Evolutionary conservation across 2,329 filamentous ascomycete genomes (phyloP).

Genomic region (Sarocladiaceae sp.): DNA sequence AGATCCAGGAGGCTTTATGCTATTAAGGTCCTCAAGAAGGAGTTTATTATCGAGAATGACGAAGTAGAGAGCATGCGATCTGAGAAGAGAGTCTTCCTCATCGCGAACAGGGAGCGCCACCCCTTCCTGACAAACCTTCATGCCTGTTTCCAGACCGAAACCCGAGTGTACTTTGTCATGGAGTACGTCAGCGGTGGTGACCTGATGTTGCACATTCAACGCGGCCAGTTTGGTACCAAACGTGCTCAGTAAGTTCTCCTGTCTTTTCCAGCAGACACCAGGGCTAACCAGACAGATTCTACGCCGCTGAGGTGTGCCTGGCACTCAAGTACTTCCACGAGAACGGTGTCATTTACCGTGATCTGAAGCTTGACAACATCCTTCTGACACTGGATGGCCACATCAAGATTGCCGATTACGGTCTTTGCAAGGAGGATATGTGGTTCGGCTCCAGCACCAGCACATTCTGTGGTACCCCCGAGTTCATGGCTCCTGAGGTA

Average conservation of each 20-base stretch:
- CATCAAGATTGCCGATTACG: constrained; percentile 98
- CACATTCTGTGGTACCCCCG: constrained; percentile 98
- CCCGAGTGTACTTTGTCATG: constrained; percentile 98
- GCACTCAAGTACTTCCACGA: constrained; percentile 99
- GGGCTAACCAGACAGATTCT: constrained; percentile 53
- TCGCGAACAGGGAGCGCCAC: constrained; percentile 94
- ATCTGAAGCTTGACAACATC: constrained; percentile 91
- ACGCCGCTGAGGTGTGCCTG: constrained; percentile 93
- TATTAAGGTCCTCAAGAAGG: constrained; percentile 98
- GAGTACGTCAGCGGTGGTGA: constrained; percentile 98
- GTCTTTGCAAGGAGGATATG: constrained; percentile 99
- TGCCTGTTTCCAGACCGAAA: constrained; percentile 98
- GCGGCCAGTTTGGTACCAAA: constrained; percentile 92
- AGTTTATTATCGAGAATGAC: constrained; percentile 99
- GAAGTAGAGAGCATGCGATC: constrained; percentile 97
- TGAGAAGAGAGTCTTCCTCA: constrained; percentile 93
- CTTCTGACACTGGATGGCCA: constrained; percentile 90
- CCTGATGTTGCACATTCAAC: constrained; percentile 97
- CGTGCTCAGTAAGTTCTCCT: constrained; percentile 71
- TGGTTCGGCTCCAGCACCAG: constrained; percentile 96
- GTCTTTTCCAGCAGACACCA: constrained; percentile 11
- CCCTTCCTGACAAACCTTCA: constrained; percentile 93
- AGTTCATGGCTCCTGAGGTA: constrained; percentile 99
- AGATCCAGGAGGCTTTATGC: constrained; percentile 86
- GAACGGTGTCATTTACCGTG: constrained; percentile 97